Percentiles rank a stretch among this genome's conserved stretches.
phyloP scores from a whole-genome alignment of 2,329 filamentous ascomycete genomes.

The Teratosphaeria pseudoeucalypti region DNA sequence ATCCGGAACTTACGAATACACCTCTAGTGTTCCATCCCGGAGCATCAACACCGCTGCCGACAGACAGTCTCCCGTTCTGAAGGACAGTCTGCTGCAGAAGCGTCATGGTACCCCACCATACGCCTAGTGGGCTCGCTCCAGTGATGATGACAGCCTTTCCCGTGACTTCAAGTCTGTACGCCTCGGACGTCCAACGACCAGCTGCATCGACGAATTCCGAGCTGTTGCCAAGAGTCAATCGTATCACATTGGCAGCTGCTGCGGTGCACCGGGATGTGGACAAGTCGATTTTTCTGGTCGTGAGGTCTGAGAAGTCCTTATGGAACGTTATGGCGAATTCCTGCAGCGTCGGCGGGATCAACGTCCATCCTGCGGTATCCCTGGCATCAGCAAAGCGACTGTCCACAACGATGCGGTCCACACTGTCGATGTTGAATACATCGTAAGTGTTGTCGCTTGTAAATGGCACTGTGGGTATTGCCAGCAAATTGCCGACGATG shows the following conservation, averaged over 20 bases:
- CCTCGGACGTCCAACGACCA: conserved; percentile 39
- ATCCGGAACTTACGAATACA: conserved; percentile 10
- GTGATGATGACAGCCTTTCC: conserved; percentile 35
- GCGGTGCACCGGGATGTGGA: background rate
- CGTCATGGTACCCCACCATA: conserved; percentile 49
- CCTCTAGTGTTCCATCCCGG: conserved; percentile 35
- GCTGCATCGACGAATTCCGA: conserved; percentile 35
- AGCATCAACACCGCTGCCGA: conserved; percentile 38
- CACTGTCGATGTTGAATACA: background rate
- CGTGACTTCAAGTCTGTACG: conserved; percentile 37
- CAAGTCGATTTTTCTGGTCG: background rate
- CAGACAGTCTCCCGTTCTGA: conserved; percentile 28
- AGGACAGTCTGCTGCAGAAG: conserved; percentile 43
- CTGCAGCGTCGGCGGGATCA: conserved; percentile 42
- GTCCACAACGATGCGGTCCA: conserved; percentile 36
- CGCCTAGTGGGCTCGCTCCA: conserved; percentile 45
- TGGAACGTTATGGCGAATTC: conserved; percentile 41
- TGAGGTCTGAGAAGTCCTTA: conserved; percentile 23
- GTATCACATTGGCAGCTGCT: conserved; percentile 24
- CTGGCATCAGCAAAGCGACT: conserved; percentile 29
- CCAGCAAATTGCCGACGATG: background rate
- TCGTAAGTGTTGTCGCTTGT: background rate
- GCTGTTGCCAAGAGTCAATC: conserved; percentile 37
- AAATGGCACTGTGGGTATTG: background rate
- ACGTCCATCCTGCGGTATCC: conserved; percentile 38